Base-by-base conservation (phyloP, 495 filamentous ascomycete species). In the Immersiella caudata region DNA sequence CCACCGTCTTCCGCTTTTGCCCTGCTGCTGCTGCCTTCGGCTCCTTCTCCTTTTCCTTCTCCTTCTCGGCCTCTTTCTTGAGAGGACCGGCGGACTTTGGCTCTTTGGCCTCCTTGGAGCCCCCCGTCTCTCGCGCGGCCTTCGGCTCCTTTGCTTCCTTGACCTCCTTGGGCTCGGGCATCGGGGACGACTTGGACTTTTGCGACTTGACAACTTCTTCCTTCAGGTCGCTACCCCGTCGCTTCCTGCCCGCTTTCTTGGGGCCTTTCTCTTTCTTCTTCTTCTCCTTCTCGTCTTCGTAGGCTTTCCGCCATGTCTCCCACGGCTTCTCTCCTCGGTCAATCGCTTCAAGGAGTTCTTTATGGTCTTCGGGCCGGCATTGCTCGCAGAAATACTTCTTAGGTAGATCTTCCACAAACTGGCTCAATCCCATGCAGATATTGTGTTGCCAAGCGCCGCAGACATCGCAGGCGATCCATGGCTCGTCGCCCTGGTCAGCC, bases 401-500 rank as follows among this genome's bases (percentile, higher is more conserved):
- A 33, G 91, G 91, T 67, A 92, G 80, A 67, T 91, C 86, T 40
- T 92, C 88, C 18, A 90, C 86, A 65, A 88, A 88, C 68, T 92
- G 89, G 66, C 88, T 87, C 67, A 97, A 83, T 27, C 91, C 93
- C 87, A 99, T 93, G 76, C 95, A 99, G 69, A 93, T 88, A 73
- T 96, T 96, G 75, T 99, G 95, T 77, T 99, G 95, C 95, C 95
- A 99, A 56, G 89, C 93, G 27, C 87, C 86, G 73, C 95, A 99
- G 36, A 82, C 85, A 73, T 99, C 95, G 79, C 95, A 99, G 71
- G 90, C 90, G 72, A 98, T 96, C 87, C 87, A 88, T 76, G 96
- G 93, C 71, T 93, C 88, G 40, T 93, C 87, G 33, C 89, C 86
- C 57, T 91, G 89, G 67, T 91, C 88, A 71, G 91, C 91, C 67